Percentiles rank a stretch among this genome's conserved stretches.
Conservation (phyloP, 129 eudicot species). For the Ambrosia artemisiifolia region DNA sequence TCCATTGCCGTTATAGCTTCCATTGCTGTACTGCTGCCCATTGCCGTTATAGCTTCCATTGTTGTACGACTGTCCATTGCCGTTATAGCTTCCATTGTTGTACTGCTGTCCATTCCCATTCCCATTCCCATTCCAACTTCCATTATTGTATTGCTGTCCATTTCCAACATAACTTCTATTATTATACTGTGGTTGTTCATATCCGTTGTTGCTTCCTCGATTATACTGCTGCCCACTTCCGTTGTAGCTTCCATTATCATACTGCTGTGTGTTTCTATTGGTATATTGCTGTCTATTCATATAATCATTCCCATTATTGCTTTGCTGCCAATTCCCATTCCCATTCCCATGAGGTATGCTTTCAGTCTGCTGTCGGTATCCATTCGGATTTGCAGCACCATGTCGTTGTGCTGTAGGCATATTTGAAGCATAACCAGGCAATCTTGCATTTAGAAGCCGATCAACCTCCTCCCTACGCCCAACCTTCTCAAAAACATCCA, state of each 20-base stretch:
- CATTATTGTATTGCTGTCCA: conserved; percentile 3
- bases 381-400: conserved; percentile 18
- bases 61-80: neutral
- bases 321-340: conserved; percentile 23
- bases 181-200: neutral
- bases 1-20: neutral
- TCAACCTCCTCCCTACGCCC: conserved; percentile 62
- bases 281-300: conserved; percentile 18
- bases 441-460: conserved; percentile 44
- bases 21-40: neutral
- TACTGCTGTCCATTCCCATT: neutral
- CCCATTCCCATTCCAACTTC: conserved; percentile 1
- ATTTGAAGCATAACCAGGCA: conserved; percentile 28
- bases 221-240: conserved; percentile 20
- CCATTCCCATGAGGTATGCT: conserved; percentile 17
- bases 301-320: conserved; percentile 4
- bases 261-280: conserved; percentile 18
- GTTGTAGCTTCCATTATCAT: conserved; percentile 8
- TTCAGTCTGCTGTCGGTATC: conserved; percentile 27
- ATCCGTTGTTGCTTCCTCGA: neutral
- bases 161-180: neutral
- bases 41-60: neutral
- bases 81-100: no score
- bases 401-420: conserved; percentile 3
- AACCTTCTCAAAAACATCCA: conserved; percentile 50